Percentiles rank a stretch among this genome's conserved stretches.
phyloP scores from a whole-genome alignment of 202 grass and related monocot species.

The Bolboschoenoplectus hybrid region DNA sequence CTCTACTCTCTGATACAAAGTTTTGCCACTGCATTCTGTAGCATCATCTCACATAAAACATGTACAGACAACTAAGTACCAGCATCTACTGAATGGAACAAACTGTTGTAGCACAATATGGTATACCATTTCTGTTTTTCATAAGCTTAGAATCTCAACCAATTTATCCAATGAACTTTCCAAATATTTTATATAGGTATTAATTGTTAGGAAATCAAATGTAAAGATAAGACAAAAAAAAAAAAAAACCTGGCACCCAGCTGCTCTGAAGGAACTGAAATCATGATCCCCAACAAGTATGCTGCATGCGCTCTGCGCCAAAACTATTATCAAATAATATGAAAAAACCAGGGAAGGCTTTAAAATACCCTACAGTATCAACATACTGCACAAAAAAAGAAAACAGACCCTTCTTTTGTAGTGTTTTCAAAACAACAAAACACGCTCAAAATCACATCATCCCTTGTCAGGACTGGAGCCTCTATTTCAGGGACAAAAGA shows the following conservation, averaged over 20 bases:
- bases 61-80: slow-evolving; percentile 12
- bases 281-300: slow-evolving; percentile 85
- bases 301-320: slow-evolving; percentile 78
- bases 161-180: slow-evolving; percentile 4
- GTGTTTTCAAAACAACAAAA: slow-evolving; percentile 14
- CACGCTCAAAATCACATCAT: not conserved
- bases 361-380: not conserved
- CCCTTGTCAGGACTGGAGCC: not conserved
- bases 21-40: not conserved
- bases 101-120: not conserved
- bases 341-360: not conserved
- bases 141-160: not conserved
- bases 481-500: not conserved
- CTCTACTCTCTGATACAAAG: not conserved
- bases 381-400: slow-evolving; percentile 1
- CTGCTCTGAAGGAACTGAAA: slow-evolving; percentile 96
- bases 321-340: slow-evolving; percentile 34
- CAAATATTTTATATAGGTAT: not conserved
- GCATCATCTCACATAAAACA: not conserved
- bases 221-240: slow-evolving; percentile 29
- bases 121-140: not conserved
- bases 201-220: not conserved
- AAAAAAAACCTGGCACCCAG: slow-evolving; percentile 82
- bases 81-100: slow-evolving; percentile 12
- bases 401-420: not conserved